Conservation (phyloP, 176 grass and related monocot species). For the Phragmites australis region DNA sequence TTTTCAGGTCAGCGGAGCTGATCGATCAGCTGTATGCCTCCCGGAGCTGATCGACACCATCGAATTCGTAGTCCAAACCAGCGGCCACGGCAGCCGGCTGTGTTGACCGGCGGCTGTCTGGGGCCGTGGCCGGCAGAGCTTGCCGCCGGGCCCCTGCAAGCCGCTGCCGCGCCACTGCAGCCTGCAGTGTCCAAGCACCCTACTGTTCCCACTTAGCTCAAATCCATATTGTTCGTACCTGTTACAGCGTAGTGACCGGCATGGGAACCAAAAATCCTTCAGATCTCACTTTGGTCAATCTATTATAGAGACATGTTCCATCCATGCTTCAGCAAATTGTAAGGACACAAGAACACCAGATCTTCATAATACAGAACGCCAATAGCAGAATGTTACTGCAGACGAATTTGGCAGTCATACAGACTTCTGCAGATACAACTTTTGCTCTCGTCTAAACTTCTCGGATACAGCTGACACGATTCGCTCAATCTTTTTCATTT, state of each 20-base stretch:
- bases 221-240: too few species aligned
- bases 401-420: neutral
- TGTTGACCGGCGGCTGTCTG: neutral
- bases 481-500: neutral
- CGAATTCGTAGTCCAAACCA: neutral
- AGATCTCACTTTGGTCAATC: too few species aligned
- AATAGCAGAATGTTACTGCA: neutral
- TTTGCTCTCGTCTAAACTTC: neutral
- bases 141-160: too few species aligned
- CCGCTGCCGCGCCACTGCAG: too few species aligned
- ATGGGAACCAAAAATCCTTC: neutral
- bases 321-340: conserved; percentile 1
- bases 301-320: too few species aligned
- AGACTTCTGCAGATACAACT: neutral
- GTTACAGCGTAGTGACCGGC: neutral
- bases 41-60: neutral
- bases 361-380: neutral
- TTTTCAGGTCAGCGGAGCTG: neutral
- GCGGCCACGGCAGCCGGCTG: neutral
- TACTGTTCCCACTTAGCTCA: neutral
- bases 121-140: neutral
- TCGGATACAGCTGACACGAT: neutral
- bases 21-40: neutral
- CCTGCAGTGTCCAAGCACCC: neutral
- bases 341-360: neutral